These are phyloP conservation scores for Colletotrichum limetticola DNA, from an alignment of 2,329 filamentous ascomycete genomes.

Conservation along the genomic window DNA sequence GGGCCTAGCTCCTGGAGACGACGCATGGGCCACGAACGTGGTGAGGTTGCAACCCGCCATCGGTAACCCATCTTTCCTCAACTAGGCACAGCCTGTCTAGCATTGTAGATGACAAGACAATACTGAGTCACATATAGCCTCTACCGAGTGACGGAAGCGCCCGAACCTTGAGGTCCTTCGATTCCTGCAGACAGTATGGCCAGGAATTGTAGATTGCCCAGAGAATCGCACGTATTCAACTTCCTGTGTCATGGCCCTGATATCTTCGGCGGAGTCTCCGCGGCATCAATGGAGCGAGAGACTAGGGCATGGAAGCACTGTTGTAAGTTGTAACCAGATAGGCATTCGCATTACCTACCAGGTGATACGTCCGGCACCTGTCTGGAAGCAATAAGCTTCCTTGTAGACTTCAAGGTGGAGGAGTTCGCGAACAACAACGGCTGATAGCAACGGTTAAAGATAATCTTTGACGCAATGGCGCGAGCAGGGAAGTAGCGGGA, in stretches of 20 bases:
- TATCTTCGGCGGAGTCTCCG: background rate
- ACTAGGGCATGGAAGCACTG: background rate
- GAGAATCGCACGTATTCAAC: background rate
- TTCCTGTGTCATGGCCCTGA: background rate
- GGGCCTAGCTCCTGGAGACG: background rate
- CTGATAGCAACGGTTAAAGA: background rate
- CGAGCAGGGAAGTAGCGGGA: background rate
- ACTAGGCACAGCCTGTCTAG: slow-evolving; percentile 18
- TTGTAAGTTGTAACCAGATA: background rate
- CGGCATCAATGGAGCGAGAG: background rate
- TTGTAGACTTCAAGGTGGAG: background rate
- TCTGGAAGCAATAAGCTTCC: background rate
- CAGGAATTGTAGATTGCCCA: background rate
- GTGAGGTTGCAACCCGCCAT: slow-evolving; percentile 34
- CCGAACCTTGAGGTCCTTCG: background rate
- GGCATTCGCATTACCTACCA: background rate
- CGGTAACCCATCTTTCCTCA: slow-evolving; percentile 29
- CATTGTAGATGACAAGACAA: background rate
- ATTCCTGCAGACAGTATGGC: background rate
- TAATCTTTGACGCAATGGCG: background rate
- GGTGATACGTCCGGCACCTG: background rate
- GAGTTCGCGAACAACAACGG: background rate
- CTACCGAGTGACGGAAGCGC: background rate
- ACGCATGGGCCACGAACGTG: slow-evolving; percentile 30
- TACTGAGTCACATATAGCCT: slow-evolving; percentile 25